Percentiles rank a stretch among this genome's conserved stretches.
These are phyloP conservation scores for Croton setiger DNA, from an alignment of 441 rosid species.

Conservation along the genomic window DNA sequence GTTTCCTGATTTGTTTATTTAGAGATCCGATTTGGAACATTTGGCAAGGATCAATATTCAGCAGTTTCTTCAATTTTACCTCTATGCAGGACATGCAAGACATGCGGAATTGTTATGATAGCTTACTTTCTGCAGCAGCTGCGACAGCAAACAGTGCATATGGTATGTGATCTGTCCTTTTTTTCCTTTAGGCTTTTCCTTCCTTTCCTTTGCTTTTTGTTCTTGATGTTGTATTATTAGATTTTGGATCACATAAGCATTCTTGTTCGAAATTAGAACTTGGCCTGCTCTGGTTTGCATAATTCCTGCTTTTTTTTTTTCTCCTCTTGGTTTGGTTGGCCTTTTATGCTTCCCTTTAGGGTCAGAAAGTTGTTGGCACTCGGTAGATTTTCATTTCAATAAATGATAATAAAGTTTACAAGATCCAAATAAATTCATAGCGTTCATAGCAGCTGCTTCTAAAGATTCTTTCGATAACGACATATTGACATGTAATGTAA, in stretches of 20 bases:
- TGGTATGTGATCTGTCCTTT: slow-evolving; percentile 41
- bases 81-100: slow-evolving; percentile 77
- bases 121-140: slow-evolving; percentile 95
- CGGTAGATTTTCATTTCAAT: neutral
- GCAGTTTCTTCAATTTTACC: slow-evolving; percentile 3
- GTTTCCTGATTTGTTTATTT: neutral
- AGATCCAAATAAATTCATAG: neutral
- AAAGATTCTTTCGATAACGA: neutral
- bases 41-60: neutral
- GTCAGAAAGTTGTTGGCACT: neutral
- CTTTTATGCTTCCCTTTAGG: neutral
- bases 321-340: neutral
- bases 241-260: neutral
- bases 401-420: neutral
- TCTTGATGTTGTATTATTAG: neutral
- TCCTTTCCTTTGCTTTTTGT: neutral
- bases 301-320: neutral
- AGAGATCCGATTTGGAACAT: neutral
- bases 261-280: neutral
- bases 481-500: neutral
- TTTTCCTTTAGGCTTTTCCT: neutral
- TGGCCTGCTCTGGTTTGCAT: neutral
- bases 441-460: too few relatives aligned
- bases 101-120: slow-evolving; percentile 89
- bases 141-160: slow-evolving; percentile 93